Base-by-base conservation (phyloP, 2,329 filamentous ascomycete species). In the Nemania diffusa region DNA sequence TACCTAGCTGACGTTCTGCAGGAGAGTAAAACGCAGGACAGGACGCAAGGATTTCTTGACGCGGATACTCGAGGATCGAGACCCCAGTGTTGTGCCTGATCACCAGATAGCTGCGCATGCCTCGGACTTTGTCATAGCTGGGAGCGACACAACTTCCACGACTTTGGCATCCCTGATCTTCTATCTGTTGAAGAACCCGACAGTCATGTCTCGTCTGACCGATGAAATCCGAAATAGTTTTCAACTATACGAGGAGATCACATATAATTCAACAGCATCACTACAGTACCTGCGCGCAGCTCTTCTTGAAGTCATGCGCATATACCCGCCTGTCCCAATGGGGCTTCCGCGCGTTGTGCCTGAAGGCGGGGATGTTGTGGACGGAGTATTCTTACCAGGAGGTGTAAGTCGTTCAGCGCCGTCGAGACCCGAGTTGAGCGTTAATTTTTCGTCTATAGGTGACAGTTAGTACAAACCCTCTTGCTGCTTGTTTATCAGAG, bases 121-220 rank as follows among this genome's bases (percentile, higher is more conserved):
- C 32, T 34, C 32, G 13, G 32, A 34, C 13, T 2, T 34, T 11
- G 32, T 7, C 32, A 42, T 63, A 7, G 64, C 64, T 3, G 64
- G 64, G 7, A 67, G 59, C 17, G 59, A 63, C 6, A 62, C 55
- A 2, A 67, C 64, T 6, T 27, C 64, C 11, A 63, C 59, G 3
- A 26, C 48, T 4, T 13, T 67, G 5, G 11, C 59, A 15, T 15
- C 58, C 2, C 2, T 63, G 1, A 53, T 46, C 22, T 67, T 37
- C 29, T 59, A 55, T 20, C 5, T 67, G 7, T 26, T 52, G 1
- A 11, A 5, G 7, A 50, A 58, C 7, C 53, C 20, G 13, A 0
- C 20, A 3, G 3, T 17, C 5, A 42, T 53, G 29, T 34, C 32
- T 34, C 32, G 32, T 7, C 32, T 34, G 13, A 34, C 8, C 8